phyloP scores from a whole-genome alignment of 2,329 filamentous ascomycete species.

The Lasiodiplodia sp. region DNA sequence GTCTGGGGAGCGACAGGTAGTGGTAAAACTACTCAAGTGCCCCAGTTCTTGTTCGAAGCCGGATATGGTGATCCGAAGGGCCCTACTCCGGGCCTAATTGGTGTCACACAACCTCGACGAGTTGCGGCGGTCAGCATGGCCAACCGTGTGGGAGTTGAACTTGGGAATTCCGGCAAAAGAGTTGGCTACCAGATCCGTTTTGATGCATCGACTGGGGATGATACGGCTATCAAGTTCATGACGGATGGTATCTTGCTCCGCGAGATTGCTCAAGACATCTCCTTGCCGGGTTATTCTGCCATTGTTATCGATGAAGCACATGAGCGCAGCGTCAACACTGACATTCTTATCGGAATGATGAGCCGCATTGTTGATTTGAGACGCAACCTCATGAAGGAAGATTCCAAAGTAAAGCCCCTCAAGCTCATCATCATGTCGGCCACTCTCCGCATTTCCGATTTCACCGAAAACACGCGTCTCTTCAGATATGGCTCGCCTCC shows the following conservation, averaged over 20 bases:
- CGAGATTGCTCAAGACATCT: slow-evolving; percentile 89
- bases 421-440: slow-evolving; percentile 99
- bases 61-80: slow-evolving; percentile 83
- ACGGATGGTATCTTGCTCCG: slow-evolving; percentile 94
- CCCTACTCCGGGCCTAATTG: slow-evolving; percentile 89
- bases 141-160: slow-evolving; percentile 84
- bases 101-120: slow-evolving; percentile 90
- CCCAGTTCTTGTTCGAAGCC: slow-evolving; percentile 93
- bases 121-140: slow-evolving; percentile 98
- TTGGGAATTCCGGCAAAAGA: slow-evolving; percentile 76
- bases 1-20: slow-evolving; percentile 95
- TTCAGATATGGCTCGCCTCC: slow-evolving; percentile 79
- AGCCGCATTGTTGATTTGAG: slow-evolving; percentile 89
- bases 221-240: slow-evolving; percentile 98
- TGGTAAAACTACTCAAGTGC: slow-evolving; percentile 96
- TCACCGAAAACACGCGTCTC: slow-evolving; percentile 81
- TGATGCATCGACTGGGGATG: slow-evolving; percentile 78
- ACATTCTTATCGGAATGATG: slow-evolving; percentile 97
- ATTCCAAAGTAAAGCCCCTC: slow-evolving; percentile 73
- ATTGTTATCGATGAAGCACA: slow-evolving; percentile 97
- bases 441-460: slow-evolving; percentile 87
- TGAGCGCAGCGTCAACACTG: slow-evolving; percentile 96
- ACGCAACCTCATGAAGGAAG: slow-evolving; percentile 74
- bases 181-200: slow-evolving; percentile 95
- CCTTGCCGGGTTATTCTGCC: slow-evolving; percentile 87